Conservation (phyloP, 331 rosid genomes). For the Malus hybrid region DNA sequence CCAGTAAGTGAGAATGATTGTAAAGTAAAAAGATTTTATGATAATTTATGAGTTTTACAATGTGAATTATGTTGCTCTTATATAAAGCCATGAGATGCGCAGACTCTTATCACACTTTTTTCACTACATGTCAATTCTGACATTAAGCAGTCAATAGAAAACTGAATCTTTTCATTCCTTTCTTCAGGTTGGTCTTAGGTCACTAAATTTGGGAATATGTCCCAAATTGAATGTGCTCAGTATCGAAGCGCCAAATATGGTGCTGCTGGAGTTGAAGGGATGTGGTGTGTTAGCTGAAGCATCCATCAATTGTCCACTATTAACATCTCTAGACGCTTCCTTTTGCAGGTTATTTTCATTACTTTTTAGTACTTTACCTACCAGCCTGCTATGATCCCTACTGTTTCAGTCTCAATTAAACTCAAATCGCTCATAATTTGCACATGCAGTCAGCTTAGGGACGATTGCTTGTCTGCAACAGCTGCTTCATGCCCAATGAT, state of each 20-base stretch:
- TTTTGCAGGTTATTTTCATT: constrained; percentile 71
- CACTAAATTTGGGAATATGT: constrained; percentile 93
- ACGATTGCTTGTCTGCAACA: constrained; percentile 86
- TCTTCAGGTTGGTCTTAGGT: constrained; percentile 80
- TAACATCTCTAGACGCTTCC: constrained; percentile 91
- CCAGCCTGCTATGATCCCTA: no score
- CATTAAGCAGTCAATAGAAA: neutral
- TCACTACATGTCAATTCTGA: neutral
- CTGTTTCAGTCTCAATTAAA: neutral
- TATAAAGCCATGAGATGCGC: neutral
- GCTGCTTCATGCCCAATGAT: constrained; percentile 76
- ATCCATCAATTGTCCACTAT: constrained; percentile 78
- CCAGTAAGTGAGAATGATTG: constrained; percentile 55
- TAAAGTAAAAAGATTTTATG: no score
- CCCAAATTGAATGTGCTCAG: constrained; percentile 75
- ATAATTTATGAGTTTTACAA: neutral
- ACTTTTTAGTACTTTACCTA: neutral
- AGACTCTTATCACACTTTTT: neutral
- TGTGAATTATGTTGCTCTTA: neutral
- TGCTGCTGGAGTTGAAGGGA: constrained; percentile 88
- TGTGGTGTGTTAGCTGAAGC: constrained; percentile 93
- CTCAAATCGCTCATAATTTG: constrained; percentile 14
- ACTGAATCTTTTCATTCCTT: constrained; percentile 11
- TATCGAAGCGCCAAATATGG: constrained; percentile 73
- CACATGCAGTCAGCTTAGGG: constrained; percentile 70